Evolutionary conservation across 2,329 filamentous ascomycete species (phyloP).

Genomic region (Pestalotiopsis sp.): DNA sequence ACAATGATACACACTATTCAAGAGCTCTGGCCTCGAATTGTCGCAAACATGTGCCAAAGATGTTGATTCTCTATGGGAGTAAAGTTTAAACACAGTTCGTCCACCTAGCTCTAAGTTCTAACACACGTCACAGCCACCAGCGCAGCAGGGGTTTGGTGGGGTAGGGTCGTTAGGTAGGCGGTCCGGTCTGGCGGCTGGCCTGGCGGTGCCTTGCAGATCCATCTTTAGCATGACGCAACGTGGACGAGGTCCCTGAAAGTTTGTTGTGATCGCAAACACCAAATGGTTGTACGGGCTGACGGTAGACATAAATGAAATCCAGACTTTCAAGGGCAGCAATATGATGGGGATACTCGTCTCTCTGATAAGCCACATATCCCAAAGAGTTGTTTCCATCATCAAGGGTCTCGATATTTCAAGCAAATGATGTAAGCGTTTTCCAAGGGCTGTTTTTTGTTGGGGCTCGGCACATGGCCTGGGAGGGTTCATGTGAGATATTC

Average conservation of each 20-base stretch:
- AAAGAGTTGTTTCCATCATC: not conserved
- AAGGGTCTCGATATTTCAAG: not conserved
- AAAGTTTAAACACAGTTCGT: not conserved
- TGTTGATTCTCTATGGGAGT: not conserved
- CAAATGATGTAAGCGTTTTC: not conserved
- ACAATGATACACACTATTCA: not conserved
- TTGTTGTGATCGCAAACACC: not conserved
- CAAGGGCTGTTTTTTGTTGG: not conserved
- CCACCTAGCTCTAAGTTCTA: not conserved
- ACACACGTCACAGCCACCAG: not conserved
- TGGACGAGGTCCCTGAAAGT: not conserved
- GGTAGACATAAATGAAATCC: not conserved
- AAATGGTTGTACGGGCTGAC: not conserved
- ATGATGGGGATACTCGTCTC: not conserved
- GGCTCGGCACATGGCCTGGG: not conserved
- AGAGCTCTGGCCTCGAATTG: not conserved
- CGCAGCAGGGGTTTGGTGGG: not conserved
- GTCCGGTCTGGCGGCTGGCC: not conserved
- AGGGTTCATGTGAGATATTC: not conserved
- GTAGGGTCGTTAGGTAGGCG: not conserved
- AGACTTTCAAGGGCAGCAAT: not conserved
- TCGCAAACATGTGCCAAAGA: not conserved
- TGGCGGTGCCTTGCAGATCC: conserved; percentile 10
- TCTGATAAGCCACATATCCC: not conserved
- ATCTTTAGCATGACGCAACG: conserved; percentile 8